Base-by-base conservation (phyloP, 2,329 filamentous ascomycete species). In the Penicillium hesseltinei region DNA sequence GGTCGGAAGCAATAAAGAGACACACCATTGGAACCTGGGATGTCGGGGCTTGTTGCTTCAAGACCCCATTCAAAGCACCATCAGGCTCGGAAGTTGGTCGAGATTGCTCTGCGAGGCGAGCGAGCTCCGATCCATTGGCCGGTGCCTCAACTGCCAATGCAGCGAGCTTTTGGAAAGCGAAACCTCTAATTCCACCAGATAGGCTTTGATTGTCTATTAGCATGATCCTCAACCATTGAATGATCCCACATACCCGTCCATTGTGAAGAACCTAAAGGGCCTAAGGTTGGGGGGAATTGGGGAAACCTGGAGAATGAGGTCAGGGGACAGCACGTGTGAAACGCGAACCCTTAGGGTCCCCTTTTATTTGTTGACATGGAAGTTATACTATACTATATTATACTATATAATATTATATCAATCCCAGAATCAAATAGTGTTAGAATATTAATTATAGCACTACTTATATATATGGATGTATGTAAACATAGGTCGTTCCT, bases 161-260 rank as follows among this genome's bases (percentile, higher is more conserved):
- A 33, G 77, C 77, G 43, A 80, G 73, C 61, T 75, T 78, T 62
- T 76, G 70, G 61, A 79, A 73, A 38, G 78, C 78, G 42, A 74
- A 71, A 55, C 73, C 70, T 56, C 77, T 71, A 55, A 78, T 72
- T 47, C 68, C 68, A 55, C 62, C 64, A 36, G 68, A 68, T 35
- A 73, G 67, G 44, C 73, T 75, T 51, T 19, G 56, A 29, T 39
- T 52, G 10, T 53, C 59, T 23, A 62, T 69, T 57, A 54, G 44
- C 33, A 49, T 38, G 25, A 51, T 56, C 8, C 39, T 36, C 21
- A 31, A 17, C 2, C 23, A 44, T 17, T 36, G 25, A 43, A 35
- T 19, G 27, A 51, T 17, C 5, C 38, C 7, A 57, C 70, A 51
- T 66, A 73, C 71, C 67, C 69, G 62, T 74, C 72, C 71, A 75